Evolutionary conservation across 768 basidiomycete species (phyloP), one percentile per base, ranked within the genome.

Genomic region (Phanerochaete sordida): DNA sequence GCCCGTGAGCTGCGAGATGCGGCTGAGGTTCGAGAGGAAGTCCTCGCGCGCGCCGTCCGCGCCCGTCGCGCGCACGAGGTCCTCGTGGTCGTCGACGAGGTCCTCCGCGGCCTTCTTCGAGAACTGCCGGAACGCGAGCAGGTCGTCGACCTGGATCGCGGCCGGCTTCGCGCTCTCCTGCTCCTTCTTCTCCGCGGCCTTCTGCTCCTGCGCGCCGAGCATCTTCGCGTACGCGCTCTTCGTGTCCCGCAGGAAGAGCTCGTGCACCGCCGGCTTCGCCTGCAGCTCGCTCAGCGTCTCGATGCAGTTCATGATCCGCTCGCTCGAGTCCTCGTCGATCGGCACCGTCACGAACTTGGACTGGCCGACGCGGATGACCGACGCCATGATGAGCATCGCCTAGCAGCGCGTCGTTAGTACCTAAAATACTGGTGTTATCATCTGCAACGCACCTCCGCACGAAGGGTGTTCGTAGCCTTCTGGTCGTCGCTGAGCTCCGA

Each of bases 301-400:
- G 55, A 99, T 90, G 75, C 97, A 99, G 73, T 90, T 92, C 81
- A 97, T 84, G 74, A 99, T 93, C 26, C 97, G 87, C 74, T 99
- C 97, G 65, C 86, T 90, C 5, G 94, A 95, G 72, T 99, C 97
- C 72, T 99, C 97, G 76, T 99, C 97, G 64, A 99, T 99, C n/a
- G 92, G 90, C 1, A 87, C 88, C 0, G 91, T 86, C 46, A 90
- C 91, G 65, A 96, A 95, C 70, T 95, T 96, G 56, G 94, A 95
- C 75, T 98, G 96, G 37, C 97, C 97, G 57, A 98, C 93, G 50
- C 97, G 93, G 70, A 98, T 91, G 70, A 95, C 81, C 9, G 95
- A 97, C 1, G 95, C 88, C 97, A 99, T 98, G 71, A 98, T 93
- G 56, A 99, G 81, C 92, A 99, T 98, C 5, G 92, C 87, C 90